A percentile compares a stretch with the other conserved stretches of the same genome.
phyloP scores from a whole-genome alignment of 495 filamentous ascomycete species.

The Neurospora terricola region DNA sequence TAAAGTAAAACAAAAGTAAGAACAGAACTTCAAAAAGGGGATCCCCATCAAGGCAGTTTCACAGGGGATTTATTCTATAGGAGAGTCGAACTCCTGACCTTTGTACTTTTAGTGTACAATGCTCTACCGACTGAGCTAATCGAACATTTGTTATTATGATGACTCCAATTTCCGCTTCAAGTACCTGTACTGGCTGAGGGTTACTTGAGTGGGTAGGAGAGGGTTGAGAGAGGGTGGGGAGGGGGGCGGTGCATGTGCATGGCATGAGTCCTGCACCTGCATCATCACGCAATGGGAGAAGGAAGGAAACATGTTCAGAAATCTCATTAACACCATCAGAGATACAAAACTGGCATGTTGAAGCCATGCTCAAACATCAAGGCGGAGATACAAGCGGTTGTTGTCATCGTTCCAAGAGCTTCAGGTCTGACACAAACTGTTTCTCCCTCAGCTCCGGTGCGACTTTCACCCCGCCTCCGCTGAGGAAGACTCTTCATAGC shows the following conservation, averaged over 20 bases:
- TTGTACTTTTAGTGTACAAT: background rate
- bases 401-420: background rate
- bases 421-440: background rate
- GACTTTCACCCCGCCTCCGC: background rate
- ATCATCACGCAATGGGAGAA: background rate
- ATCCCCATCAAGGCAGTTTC: background rate
- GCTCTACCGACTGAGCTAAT: background rate
- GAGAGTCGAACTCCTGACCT: background rate
- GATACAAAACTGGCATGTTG: background rate
- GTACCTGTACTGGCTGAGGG: background rate
- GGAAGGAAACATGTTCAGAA: background rate
- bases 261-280: background rate
- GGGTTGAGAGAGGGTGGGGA: background rate
- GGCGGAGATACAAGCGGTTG: constrained; percentile 74
- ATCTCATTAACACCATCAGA: background rate
- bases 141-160: background rate
- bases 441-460: background rate
- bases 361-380: constrained; percentile 64
- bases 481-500: background rate
- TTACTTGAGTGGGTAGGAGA: background rate
- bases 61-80: background rate
- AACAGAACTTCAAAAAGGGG: background rate
- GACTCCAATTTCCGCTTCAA: background rate
- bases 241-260: background rate
- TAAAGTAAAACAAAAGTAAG: background rate